These are phyloP conservation scores for Chamaecyparis obtusa DNA, from an alignment of 75 land plant genomes.

Conservation along the genomic window DNA sequence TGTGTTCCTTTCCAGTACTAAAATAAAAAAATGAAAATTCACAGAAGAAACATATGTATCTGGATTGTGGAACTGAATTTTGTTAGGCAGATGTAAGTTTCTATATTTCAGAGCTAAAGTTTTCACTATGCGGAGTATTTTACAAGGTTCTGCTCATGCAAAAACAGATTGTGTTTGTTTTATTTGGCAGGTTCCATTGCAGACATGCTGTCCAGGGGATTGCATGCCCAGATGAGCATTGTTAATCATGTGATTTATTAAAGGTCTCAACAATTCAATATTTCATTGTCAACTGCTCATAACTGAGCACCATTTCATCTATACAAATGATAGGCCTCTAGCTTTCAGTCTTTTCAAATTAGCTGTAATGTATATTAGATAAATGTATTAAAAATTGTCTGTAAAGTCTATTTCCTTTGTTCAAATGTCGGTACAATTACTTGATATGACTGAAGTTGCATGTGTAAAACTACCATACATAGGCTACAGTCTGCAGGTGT, in stretches of 20 bases:
- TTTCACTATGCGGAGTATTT: background rate
- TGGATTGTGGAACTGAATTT: background rate
- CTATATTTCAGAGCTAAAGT: background rate
- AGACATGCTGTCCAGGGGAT: background rate
- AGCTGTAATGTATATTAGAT: background rate
- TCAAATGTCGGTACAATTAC: background rate
- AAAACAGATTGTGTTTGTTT: background rate
- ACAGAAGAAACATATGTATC: background rate
- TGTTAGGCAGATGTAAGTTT: background rate
- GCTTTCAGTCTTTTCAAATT: background rate
- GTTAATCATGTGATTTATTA: background rate
- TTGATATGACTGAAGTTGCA: background rate
- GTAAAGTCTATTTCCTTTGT: background rate
- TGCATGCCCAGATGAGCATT: background rate
- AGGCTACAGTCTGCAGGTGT: background rate
- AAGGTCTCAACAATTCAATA: background rate
- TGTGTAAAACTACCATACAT: background rate
- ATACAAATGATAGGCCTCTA: background rate
- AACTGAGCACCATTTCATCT: background rate
- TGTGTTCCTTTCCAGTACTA: background rate
- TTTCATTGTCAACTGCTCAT: background rate
- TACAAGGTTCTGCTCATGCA: background rate
- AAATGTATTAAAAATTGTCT: background rate
- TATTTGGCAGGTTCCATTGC: constrained; percentile 8
- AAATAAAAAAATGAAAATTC: background rate